Evolutionary conservation across 1,139 yeast genomes (phyloP), one percentile per base, ranked within the genome.

Genomic region (Pichia kudriavzevii): DNA sequence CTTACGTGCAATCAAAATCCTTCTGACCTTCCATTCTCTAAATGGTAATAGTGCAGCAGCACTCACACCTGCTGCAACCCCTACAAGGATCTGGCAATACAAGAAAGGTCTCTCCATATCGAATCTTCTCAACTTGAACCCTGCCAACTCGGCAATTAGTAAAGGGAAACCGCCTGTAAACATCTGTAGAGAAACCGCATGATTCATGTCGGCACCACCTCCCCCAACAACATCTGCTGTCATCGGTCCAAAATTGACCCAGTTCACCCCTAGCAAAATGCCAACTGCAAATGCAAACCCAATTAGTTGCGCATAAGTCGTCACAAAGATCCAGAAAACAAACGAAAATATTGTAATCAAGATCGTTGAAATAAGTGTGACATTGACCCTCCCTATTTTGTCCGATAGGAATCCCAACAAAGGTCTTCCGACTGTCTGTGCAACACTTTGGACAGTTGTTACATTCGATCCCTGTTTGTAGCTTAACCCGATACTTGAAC

Each of bases 381-480:
- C 59, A 52, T 77, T 79, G 28, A 66, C 58, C 41, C 85, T 61
- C 2, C 93, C 91, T 31, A 63, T 53, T 22, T 45, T 56, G 50
- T 80, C 91, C 19, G 79, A 77, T 5, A 68, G 26, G 5, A 61
- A 40, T 0, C 93, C 91, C 53, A 78, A 61, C 2, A 58, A 25
- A 1, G 88, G 88, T 45, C 91, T 64, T 0, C 91, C 91, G 11
- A 80, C 44, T 3, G 67, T 58, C 54, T 79, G 87, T 2, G 78
- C 78, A 4, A 72, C 75, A 52, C 75, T 77, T 47, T 79, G 59
- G 7, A 77, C 54, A 0, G 85, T 78, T 3, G 84, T 75, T 20
- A 79, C 57, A 15, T 63, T 58, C 5, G 85, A 67, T 5, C 78
- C 84, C 45, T 79, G 77, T 15, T 63, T 51, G 20, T 66, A 55